phyloP scores from a whole-genome alignment of 1,139 yeast genomes.

The Hemisphaericaspora xylanilytica region DNA sequence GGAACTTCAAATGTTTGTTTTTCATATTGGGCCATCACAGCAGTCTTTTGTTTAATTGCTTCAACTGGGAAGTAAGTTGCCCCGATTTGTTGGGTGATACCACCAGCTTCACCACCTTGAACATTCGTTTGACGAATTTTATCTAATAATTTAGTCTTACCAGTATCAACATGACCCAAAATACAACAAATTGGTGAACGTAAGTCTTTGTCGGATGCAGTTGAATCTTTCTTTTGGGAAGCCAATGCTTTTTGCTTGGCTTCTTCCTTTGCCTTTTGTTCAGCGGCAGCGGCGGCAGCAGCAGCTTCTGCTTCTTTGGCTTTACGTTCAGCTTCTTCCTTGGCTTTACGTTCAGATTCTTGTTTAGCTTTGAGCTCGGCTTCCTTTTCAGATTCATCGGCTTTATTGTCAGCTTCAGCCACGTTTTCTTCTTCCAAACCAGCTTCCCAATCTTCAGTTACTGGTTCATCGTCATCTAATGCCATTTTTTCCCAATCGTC shows the following conservation, averaged over 20 bases:
- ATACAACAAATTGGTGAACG: slow-evolving; percentile 99
- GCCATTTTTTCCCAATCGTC: slow-evolving; percentile 71
- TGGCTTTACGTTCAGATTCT: slow-evolving; percentile 15
- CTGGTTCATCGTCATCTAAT: slow-evolving; percentile 49
- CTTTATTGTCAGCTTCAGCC: slow-evolving; percentile 23
- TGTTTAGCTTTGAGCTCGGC: slow-evolving; percentile 22
- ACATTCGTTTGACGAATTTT: slow-evolving; percentile 98
- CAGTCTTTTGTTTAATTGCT: slow-evolving; percentile 86
- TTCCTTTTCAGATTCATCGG: slow-evolving; percentile 19
- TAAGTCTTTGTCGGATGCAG: slow-evolving; percentile 47
- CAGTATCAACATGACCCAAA: slow-evolving; percentile 99
- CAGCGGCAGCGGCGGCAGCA: slow-evolving; percentile 35
- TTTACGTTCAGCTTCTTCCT: slow-evolving; percentile 18
- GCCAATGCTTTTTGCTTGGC: slow-evolving; percentile 1
- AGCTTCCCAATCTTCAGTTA: slow-evolving; percentile 48
- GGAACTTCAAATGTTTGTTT: slow-evolving; percentile 91
- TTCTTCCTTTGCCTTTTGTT: slow-evolving; percentile 17
- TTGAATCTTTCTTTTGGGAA: slow-evolving; percentile 18
- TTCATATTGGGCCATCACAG: slow-evolving; percentile 84
- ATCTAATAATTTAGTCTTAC: slow-evolving; percentile 95
- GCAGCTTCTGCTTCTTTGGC: slow-evolving; percentile 26
- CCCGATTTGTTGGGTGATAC: slow-evolving; percentile 99
- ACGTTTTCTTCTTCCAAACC: slow-evolving; percentile 29
- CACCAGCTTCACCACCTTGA: slow-evolving; percentile 99
- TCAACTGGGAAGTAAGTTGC: slow-evolving; percentile 99